phyloP scores from a whole-genome alignment of 164 flowering plant genomes.

The Chimonanthus salicifolius region DNA sequence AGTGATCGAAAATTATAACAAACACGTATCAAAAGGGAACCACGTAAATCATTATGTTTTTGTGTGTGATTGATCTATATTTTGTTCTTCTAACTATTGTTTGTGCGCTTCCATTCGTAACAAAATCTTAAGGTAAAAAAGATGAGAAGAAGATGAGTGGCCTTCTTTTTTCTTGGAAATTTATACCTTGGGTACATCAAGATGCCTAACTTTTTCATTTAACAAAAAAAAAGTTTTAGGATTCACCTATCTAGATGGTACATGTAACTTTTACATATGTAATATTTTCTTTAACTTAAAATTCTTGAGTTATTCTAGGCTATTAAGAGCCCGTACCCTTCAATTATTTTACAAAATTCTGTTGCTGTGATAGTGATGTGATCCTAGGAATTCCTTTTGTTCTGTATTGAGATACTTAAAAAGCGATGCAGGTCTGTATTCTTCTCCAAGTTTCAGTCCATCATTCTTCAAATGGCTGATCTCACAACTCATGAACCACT shows the following conservation, averaged over 20 bases:
- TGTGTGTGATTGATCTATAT: too few relatives aligned
- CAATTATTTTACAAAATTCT: not conserved
- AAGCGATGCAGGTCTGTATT: not conserved
- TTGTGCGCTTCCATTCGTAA: too few relatives aligned
- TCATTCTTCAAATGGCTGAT: slow-evolving; percentile 25
- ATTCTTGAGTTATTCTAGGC: too few relatives aligned
- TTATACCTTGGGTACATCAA: too few relatives aligned
- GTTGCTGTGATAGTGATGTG: not conserved
- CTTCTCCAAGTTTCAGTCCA: not conserved
- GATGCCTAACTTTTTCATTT: not conserved
- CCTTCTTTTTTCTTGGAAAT: not conserved
- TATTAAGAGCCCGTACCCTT: not conserved
- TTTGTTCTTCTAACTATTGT: too few relatives aligned
- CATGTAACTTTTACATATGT: too few relatives aligned
- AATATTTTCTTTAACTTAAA: too few relatives aligned
- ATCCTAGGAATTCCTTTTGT: not conserved
- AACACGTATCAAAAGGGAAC: too few relatives aligned
- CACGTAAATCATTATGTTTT: too few relatives aligned
- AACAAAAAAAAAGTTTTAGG: not conserved
- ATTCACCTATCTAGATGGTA: not conserved
- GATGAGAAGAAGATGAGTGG: not conserved
- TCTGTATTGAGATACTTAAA: not conserved
- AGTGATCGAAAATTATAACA: too few relatives aligned
- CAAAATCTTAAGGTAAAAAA: too few relatives aligned
- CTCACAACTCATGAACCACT: slow-evolving; percentile 30